phyloP scores from a whole-genome alignment of 2,329 filamentous ascomycete genomes.

The Pseudogymnoascus sp. region DNA sequence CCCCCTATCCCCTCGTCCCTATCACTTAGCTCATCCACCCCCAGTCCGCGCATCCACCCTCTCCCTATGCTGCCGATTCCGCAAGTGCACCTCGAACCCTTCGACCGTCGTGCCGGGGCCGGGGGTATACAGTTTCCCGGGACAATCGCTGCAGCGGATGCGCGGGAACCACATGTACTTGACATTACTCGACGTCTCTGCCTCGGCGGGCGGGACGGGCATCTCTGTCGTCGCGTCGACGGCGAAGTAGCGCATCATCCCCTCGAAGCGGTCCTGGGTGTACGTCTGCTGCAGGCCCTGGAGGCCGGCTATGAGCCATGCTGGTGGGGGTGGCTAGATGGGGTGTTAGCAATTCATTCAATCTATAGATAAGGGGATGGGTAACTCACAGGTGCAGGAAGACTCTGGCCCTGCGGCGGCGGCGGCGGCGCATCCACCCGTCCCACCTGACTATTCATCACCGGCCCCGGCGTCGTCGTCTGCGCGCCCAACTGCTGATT shows the following conservation, averaged over 20 bases:
- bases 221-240: slow-evolving; percentile 65
- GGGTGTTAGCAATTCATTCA: slow-evolving; percentile 19
- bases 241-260: slow-evolving; percentile 81
- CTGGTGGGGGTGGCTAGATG: slow-evolving; percentile 68
- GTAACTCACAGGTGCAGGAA: slow-evolving; percentile 52
- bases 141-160: slow-evolving; percentile 87
- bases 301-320: slow-evolving; percentile 75
- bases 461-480: slow-evolving; percentile 24
- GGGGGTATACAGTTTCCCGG: slow-evolving; percentile 87
- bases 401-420: slow-evolving; percentile 46
- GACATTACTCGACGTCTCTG: slow-evolving; percentile 51
- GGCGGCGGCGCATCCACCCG: slow-evolving; percentile 59
- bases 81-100: slow-evolving; percentile 89
- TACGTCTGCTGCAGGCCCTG: slow-evolving; percentile 61
- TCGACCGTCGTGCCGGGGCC: slow-evolving; percentile 75
- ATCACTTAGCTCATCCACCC: not conserved
- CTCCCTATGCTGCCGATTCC: slow-evolving; percentile 72
- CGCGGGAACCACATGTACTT: slow-evolving; percentile 80
- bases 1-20: not conserved
- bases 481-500: slow-evolving; percentile 22
- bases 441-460: slow-evolving; percentile 51
- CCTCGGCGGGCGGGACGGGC: slow-evolving; percentile 40
- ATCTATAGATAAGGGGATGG: slow-evolving; percentile 17
- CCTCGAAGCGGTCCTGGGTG: slow-evolving; percentile 77
- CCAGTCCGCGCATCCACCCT: slow-evolving; percentile 44